phyloP scores from a whole-genome alignment of 495 filamentous ascomycete species.

The Terfezia claveryi region DNA sequence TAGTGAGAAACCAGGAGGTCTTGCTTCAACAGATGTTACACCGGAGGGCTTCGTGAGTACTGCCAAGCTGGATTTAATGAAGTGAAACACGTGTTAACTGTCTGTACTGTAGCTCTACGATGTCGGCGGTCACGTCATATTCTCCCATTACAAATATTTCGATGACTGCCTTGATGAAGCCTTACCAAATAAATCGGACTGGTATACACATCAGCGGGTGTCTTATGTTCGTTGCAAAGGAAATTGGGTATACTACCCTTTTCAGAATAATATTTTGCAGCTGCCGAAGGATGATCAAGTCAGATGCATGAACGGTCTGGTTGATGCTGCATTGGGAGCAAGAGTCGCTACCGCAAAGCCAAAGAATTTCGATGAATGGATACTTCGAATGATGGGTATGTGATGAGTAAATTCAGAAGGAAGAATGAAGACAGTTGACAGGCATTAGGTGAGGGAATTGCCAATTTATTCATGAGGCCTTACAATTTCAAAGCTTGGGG shows the following conservation, averaged over 20 bases:
- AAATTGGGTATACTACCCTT: constrained; percentile 94
- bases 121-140: constrained; percentile 98
- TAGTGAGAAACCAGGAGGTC: constrained; percentile 82
- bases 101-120: constrained; percentile 58
- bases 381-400: constrained; percentile 70
- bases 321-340: constrained; percentile 73
- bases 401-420: neutral
- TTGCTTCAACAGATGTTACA: constrained; percentile 90
- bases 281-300: constrained; percentile 93
- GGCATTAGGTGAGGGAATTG: constrained; percentile 36
- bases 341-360: constrained; percentile 79
- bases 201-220: constrained; percentile 94
- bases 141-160: constrained; percentile 99
- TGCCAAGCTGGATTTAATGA: constrained; percentile 1
- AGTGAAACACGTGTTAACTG: constrained; percentile 4
- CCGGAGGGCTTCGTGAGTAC: constrained; percentile 88
- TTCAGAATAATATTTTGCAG: constrained; percentile 99
- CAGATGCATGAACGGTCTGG: constrained; percentile 86
- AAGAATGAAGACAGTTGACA: neutral
- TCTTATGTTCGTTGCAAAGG: constrained; percentile 95
- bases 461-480: constrained; percentile 93
- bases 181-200: constrained; percentile 77
- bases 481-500: constrained; percentile 99
- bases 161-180: constrained; percentile 97
- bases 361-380: constrained; percentile 96